Conservation (phyloP, 192 early-diverging fungal species). For the Rhizophagus sp. region DNA sequence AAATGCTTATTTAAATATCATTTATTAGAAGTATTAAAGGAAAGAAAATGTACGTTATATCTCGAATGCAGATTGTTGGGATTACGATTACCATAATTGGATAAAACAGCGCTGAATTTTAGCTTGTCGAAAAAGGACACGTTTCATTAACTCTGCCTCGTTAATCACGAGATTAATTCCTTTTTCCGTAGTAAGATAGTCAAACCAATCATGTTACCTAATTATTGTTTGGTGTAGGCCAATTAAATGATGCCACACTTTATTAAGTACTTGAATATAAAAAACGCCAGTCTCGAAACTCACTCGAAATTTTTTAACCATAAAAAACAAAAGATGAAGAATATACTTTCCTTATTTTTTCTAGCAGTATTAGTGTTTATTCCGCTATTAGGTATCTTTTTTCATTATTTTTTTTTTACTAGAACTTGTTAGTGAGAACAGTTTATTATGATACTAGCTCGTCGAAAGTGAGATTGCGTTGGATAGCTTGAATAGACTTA, state of each 20-base stretch:
- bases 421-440: not conserved
- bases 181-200: too few species aligned
- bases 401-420: not conserved
- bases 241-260: conserved; percentile 15
- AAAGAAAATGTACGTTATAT: too few species aligned
- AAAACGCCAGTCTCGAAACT: not conserved
- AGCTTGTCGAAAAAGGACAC: not conserved
- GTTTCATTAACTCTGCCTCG: not conserved
- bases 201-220: too few species aligned
- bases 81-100: not conserved
- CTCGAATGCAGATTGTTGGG: too few species aligned
- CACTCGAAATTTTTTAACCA: not conserved
- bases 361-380: not conserved
- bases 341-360: not conserved
- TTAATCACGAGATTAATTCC: too few species aligned
- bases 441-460: not conserved
- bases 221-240: not conserved
- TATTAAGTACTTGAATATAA: not conserved
- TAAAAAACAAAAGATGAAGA: conserved; percentile 2
- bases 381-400: not conserved
- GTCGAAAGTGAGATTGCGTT: not conserved
- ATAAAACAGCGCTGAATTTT: not conserved
- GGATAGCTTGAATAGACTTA: too few species aligned
- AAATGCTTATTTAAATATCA: too few species aligned
- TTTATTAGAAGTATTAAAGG: too few species aligned